Evolutionary conservation across 2,329 filamentous ascomycete genomes (phyloP), one percentile per base, ranked within the genome.

Genomic region (Calonectria hawksworthii): DNA sequence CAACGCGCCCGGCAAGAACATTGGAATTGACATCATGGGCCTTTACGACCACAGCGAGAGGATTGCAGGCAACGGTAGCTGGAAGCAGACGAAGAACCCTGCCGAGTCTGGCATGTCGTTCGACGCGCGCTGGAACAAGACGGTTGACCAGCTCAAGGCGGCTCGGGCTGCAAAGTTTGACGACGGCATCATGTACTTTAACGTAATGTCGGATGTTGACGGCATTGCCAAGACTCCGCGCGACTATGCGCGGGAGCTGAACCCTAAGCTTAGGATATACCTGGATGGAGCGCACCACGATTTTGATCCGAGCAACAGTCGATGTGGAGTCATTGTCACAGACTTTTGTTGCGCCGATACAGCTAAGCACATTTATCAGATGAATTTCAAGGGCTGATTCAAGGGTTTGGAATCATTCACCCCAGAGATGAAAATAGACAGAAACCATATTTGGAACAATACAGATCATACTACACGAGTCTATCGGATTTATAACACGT

Each of bases 301-400:
- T 38, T 51, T 51, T 18, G 44, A 67, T 28, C 28, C 64, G 2
- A 26, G n/a, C 21, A 67, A 51, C 28, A 67, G 44, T 36, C 64
- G 64, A 13, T 52, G 36, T n/a, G 64, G 64, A 30, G 30, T 67
- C 18, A 67, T 67, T 38, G 14, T 67, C 16, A 67, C 64, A n/a
- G 64, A 67, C 64, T 67, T 67, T 52, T 67, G 64, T 8, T 67
- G 64, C 32, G n/a, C 44, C 9, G 28, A 67, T 23, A 67, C 64
- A 18, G 64, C 64, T 1, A 51, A 51, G 21, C 64, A 67, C 8
- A 51, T 67, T 67, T 51, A 51, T 11, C 1, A 10, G 52, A 52
- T 67, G 64, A 68, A 68, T 36, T 47, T 64, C 23, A 41, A 63
- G 56, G 56, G 56, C 36, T 63, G 26, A 63, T 63, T 63, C 1